A percentile compares a stretch with the other conserved stretches of the same genome.
Conservation (phyloP, 768 basidiomycete species). For the Suillus lakei region DNA sequence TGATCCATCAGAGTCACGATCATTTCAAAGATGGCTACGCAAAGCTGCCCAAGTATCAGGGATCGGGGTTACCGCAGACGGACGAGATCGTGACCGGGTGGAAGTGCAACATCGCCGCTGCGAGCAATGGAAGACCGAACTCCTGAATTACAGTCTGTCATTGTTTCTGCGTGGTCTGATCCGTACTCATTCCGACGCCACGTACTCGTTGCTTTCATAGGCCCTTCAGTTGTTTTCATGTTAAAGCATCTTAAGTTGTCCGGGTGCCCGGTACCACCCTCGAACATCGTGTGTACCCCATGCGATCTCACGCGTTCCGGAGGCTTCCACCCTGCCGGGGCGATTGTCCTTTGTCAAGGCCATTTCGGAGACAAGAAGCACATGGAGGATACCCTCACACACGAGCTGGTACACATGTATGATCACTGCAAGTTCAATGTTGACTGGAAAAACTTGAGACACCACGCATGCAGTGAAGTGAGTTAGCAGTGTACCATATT, state of each 20-base stretch:
- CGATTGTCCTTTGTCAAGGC: slow-evolving; percentile 85
- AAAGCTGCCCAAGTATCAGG: slow-evolving; percentile 55
- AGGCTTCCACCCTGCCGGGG: slow-evolving; percentile 83
- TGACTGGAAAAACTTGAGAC: slow-evolving; percentile 86
- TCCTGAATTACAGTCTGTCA: slow-evolving; percentile 72
- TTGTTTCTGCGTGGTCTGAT: slow-evolving; percentile 13
- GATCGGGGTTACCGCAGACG: slow-evolving; percentile 50
- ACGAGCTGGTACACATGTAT: slow-evolving; percentile 95
- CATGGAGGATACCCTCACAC: slow-evolving; percentile 91
- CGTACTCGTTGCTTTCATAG: slow-evolving; percentile 43
- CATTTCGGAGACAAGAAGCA: slow-evolving; percentile 81
- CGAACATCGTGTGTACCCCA: slow-evolving; percentile 82
- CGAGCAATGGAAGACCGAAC: slow-evolving; percentile 70
- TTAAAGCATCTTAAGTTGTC: slow-evolving; percentile 83
- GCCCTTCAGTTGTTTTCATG: slow-evolving; percentile 90
- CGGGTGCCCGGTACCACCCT: slow-evolving; percentile 70
- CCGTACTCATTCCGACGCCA: slow-evolving; percentile 12
- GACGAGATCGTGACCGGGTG: slow-evolving; percentile 41
- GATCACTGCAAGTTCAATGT: slow-evolving; percentile 96
- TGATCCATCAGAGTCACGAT: slow-evolving; percentile 26
- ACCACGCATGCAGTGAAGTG: slow-evolving; percentile 98
- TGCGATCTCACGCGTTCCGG: slow-evolving; percentile 79
- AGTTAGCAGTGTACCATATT: slow-evolving; percentile 26
- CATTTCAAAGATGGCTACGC: slow-evolving; percentile 57
- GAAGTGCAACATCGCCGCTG: slow-evolving; percentile 51